A percentile compares a stretch with the other conserved stretches of the same genome.
These are phyloP conservation scores for Kondoa subrosea DNA, from an alignment of 768 basidiomycete genomes.

Conservation along the genomic window DNA sequence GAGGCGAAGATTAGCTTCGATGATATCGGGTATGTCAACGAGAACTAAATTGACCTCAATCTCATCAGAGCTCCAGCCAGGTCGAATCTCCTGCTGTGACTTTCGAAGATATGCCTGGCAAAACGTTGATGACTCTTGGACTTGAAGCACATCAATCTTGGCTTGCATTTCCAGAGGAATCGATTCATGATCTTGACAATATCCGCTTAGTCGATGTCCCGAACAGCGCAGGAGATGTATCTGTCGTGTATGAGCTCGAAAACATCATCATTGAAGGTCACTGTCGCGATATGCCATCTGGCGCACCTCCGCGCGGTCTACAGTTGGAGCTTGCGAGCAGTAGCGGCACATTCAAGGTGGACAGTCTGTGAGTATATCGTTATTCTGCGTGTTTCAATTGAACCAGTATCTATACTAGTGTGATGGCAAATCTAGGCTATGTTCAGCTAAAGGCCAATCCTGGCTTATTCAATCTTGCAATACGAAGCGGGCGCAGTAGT, in stretches of 20 bases:
- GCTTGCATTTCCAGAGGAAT: conserved; percentile 78
- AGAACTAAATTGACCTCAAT: conserved; percentile 3
- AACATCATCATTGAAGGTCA: conserved; percentile 89
- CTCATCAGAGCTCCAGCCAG: conserved; percentile 38
- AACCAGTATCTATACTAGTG: conserved; percentile 34
- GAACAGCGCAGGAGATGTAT: conserved; percentile 42
- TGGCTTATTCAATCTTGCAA: conserved; percentile 65
- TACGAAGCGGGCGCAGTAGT: conserved; percentile 55
- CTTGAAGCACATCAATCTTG: conserved; percentile 83
- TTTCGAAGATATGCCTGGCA: conserved; percentile 58
- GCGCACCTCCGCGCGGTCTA: conserved; percentile 66
- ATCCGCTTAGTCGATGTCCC: conserved; percentile 60
- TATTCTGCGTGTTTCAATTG: background rate
- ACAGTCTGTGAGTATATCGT: conserved; percentile 35
- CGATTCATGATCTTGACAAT: conserved; percentile 86
- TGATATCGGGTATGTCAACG: conserved; percentile 45
- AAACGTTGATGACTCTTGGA: conserved; percentile 82
- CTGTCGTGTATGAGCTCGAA: conserved; percentile 71
- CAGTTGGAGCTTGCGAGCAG: conserved; percentile 55
- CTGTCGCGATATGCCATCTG: conserved; percentile 52
- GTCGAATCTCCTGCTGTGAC: conserved; percentile 45
- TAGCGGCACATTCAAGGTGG: background rate
- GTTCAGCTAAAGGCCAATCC: conserved; percentile 87
- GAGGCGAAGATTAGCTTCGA: conserved; percentile 47
- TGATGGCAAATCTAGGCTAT: conserved; percentile 90